A percentile compares a stretch with the other conserved stretches of the same genome.
These are phyloP conservation scores for Theileria orientalis DNA, from an alignment of 169 alveolate species.

Conservation along the genomic window DNA sequence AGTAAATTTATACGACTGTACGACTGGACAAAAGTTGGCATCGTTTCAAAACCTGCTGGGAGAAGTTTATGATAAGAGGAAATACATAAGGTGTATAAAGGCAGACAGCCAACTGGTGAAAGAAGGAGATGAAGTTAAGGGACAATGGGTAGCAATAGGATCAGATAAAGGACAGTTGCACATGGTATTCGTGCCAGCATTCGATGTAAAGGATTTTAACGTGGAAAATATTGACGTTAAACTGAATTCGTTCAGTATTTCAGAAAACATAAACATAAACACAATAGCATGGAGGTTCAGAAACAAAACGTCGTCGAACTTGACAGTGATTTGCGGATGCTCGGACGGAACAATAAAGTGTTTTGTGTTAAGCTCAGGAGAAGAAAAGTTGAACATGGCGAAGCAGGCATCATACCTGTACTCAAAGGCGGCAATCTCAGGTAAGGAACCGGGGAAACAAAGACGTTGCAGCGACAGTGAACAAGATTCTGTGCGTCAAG, in stretches of 20 bases:
- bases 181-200: conserved; percentile 1
- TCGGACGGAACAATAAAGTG: conserved; percentile 53
- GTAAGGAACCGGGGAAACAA: too few relatives aligned
- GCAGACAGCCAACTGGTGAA: conserved; percentile 7
- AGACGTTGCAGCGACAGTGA: conserved; percentile 9
- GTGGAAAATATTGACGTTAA: background rate
- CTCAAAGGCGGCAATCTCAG: conserved; percentile 27
- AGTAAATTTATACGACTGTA: conserved; percentile 10
- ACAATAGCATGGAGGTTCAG: conserved; percentile 29
- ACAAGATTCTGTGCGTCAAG: conserved; percentile 7
- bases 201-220: background rate
- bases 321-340: conserved; percentile 49
- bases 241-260: background rate
- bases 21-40: conserved; percentile 1
- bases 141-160: conserved; percentile 19
- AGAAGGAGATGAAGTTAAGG: conserved; percentile 1
- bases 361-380: conserved; percentile 14
- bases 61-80: conserved; percentile 1
- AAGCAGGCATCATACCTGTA: conserved; percentile 46
- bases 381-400: conserved; percentile 3
- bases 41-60: background rate
- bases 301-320: conserved; percentile 1
- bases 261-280: conserved; percentile 15
- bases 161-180: background rate
- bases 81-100: conserved; percentile 16